Base-by-base conservation (phyloP, 441 rosid species). In the Rhodomyrtus psidioides region DNA sequence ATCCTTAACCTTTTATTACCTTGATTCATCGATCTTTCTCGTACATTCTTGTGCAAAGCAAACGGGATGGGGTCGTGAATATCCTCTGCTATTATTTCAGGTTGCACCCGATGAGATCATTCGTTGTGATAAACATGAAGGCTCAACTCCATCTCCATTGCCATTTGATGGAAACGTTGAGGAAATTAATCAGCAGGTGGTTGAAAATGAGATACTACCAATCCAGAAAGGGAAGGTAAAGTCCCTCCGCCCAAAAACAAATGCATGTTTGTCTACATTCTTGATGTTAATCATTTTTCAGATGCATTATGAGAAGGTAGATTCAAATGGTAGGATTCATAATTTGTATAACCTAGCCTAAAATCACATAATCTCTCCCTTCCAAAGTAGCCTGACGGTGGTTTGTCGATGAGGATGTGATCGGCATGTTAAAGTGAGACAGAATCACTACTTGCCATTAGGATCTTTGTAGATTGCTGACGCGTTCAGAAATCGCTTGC, bases 51-150 rank as follows among this genome's bases (percentile, higher is more conserved):
- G 79, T 70, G n/a, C 79, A 39, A 70, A 70, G n/a, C 42, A 70
- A 70, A 70, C 7, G 49, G 49, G 49, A 70, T 10, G n/a, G 42
- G 39, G 60, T 76, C 58, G 70, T 85, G 82, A 85, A 57, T 76
- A 84, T 62, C 27, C 76, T 81, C 70, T 87, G 83, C 85, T 85
- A 84, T 87, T 83, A 82, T 89, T 89, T 79, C 94, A 97, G 99
- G 98, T 94, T 85, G 91, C 93, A 55, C 99, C 98, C 56, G 85
- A 87, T 90, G 98, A 94, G 86, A 92, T 97, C 90, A 89, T 88
- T 86, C 92, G 88, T 28, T 88, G 93, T 87, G 95, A 95, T 83
- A 95, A 93, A 89, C 89, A 90, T 88, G 98, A 95, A 87, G 92
- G 84, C 85, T 88, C 93, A 84, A 87, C 89, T 83, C 76, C 91